Evolutionary conservation across 2,329 filamentous ascomycete species (phyloP).

Genomic region (Neoascochyta sp.): DNA sequence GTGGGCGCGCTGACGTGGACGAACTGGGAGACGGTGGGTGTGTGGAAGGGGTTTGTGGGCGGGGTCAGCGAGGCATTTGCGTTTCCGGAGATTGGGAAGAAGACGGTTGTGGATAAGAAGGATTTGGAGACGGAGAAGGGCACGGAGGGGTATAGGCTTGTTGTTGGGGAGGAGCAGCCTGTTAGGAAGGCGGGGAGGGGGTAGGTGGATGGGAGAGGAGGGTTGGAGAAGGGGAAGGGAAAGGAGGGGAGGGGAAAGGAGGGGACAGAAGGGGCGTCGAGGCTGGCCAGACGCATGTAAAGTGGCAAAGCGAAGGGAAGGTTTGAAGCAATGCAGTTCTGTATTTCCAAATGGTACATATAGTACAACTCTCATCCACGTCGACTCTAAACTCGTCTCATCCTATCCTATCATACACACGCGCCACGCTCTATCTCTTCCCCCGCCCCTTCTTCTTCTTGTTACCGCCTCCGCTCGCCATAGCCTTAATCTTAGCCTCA

Average conservation of each 20-base stretch:
- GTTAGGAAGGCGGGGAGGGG: conserved; percentile 12
- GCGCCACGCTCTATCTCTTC: conserved; percentile 26
- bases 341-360: conserved; percentile 1
- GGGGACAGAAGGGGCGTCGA: neutral
- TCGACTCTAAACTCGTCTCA: too few species aligned
- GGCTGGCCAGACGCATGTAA: too few species aligned
- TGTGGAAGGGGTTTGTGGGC: conserved; percentile 63
- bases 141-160: conserved; percentile 46
- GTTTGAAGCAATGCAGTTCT: too few species aligned
- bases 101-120: conserved; percentile 56
- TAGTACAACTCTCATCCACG: neutral
- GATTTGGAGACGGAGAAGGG: conserved; percentile 49
- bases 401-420: conserved; percentile 2
- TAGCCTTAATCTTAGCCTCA: conserved; percentile 14
- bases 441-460: conserved; percentile 26
- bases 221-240: neutral
- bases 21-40: conserved; percentile 46
- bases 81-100: conserved; percentile 64
- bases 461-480: conserved; percentile 27
- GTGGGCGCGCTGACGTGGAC: conserved; percentile 84
- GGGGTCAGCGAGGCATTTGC: conserved; percentile 63
- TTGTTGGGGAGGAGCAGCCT: conserved; percentile 34
- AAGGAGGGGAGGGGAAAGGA: neutral
- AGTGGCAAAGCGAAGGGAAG: too few species aligned
- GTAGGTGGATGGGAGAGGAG: neutral